Evolutionary conservation across 1,139 yeast species (phyloP).

Genomic region (Debaryomycetaceae sp.): DNA sequence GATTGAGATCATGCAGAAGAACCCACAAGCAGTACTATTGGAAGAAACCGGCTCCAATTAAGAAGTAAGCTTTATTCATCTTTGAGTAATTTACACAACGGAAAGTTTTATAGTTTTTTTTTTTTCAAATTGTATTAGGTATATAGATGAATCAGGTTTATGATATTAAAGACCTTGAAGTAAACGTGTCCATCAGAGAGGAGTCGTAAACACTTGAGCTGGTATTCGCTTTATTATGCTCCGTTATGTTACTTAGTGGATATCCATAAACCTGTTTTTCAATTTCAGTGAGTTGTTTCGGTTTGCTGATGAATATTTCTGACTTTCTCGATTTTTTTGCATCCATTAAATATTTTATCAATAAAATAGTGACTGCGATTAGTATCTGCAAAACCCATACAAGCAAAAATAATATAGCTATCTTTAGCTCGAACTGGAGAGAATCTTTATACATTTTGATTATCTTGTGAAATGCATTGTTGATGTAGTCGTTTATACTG

Average conservation of each 20-base stretch:
- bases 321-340: neutral
- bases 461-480: constrained; percentile 19
- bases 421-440: constrained; percentile 41
- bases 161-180: neutral
- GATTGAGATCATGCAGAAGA: constrained; percentile 84
- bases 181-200: neutral
- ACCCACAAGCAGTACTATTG: constrained; percentile 91
- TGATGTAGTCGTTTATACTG: constrained; percentile 1
- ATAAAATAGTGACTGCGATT: constrained; percentile 28
- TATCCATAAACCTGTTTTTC: constrained; percentile 28
- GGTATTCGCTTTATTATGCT: constrained; percentile 3
- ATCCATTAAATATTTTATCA: constrained; percentile 1
- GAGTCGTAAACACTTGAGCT: constrained; percentile 7
- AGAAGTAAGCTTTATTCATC: constrained; percentile 18
- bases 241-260: constrained; percentile 24
- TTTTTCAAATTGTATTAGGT: neutral
- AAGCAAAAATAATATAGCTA: constrained; percentile 41
- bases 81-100: neutral
- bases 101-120: neutral
- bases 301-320: constrained; percentile 21
- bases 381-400: constrained; percentile 48
- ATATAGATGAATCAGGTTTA: neutral
- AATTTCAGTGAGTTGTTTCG: constrained; percentile 25
- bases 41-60: constrained; percentile 66
- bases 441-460: constrained; percentile 28